Base-by-base conservation (phyloP, 192 early-diverging fungal genomes). In the Globomyces pollinis-pini region DNA sequence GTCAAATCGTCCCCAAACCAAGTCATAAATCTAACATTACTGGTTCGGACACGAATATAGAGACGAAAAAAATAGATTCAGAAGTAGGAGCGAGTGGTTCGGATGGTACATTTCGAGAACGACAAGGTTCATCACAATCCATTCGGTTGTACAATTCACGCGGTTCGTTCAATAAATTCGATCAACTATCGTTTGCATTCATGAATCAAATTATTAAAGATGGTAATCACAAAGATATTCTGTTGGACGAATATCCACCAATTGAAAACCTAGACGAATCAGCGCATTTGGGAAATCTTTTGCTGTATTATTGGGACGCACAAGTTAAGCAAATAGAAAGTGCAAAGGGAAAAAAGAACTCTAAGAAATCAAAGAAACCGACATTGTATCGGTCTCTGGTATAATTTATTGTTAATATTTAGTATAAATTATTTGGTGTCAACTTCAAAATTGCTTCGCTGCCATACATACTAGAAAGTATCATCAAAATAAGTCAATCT, bases 241-340 rank as follows among this genome's bases (percentile, higher is more conserved):
- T 38, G 0, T 43, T 47, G 13, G 50, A 57, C 8, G 65, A 72
- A 53, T 76, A 61, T 36, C 68, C 67, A 0, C 26, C 47, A 1
- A 38, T 76, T 16, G 74, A 76, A 41, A 21, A 52, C 6, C 45
- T 18, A 9, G 74, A 76, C 45, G 58, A 63, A 20, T 59, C 74
- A 26, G 3, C 6, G 6, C 45, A 8, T 20, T 49, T 49, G 45
- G 45, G 2, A 4, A 49, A 23, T 4, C 21, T 16, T 2, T 16
- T 49, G 6, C 2, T 49, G 23, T 49, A 18, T 5, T 8, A 16
- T 20, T 51, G 28, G 50, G 20, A 20, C n/a, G 21, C 3, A 34
- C 36, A 35, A 44, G 36, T 26, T 34, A 33, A 20, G 45, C 42
- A 9, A 11, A 20, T 12, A 49, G 33, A 9, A n/a, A 11, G 7